phyloP scores from a whole-genome alignment of 1,139 yeast genomes.

The Saccharomyces hybrid region DNA sequence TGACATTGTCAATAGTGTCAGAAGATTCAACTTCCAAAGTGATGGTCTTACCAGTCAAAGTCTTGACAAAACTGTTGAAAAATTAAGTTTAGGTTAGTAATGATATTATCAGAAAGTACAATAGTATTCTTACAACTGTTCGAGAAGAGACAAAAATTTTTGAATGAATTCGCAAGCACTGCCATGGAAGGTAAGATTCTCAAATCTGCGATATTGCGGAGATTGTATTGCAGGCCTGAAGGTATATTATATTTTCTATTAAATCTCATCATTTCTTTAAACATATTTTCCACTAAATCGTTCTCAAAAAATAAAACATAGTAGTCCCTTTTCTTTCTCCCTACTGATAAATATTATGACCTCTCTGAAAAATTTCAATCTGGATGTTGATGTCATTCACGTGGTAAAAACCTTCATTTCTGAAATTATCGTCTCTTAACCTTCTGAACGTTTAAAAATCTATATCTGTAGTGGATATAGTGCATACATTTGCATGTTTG shows the following conservation, averaged over 20 bases:
- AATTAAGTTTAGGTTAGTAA: slow-evolving; percentile 17
- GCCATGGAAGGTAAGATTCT: no score
- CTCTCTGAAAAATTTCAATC: no score
- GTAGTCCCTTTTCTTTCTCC: no score
- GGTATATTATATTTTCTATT: no score
- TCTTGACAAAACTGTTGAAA: background rate
- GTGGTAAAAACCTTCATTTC: background rate
- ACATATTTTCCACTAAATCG: background rate
- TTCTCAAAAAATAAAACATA: background rate
- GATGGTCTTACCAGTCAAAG: no score
- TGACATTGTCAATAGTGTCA: no score
- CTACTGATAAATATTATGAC: no score
- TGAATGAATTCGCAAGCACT: no score
- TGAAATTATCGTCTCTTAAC: background rate
- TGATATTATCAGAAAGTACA: background rate
- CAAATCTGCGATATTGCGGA: no score
- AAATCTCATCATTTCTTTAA: no score
- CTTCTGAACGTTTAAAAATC: background rate
- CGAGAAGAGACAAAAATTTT: background rate
- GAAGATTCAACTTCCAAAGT: no score
- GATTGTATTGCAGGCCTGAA: no score
- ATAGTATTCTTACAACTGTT: background rate
- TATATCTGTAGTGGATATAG: slow-evolving; percentile 4
- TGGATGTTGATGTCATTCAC: background rate
- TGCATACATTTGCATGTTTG: slow-evolving; percentile 32